These are phyloP conservation scores for Scheffersomyces stambukii DNA, from an alignment of 1,139 yeast species.

Conservation along the genomic window DNA sequence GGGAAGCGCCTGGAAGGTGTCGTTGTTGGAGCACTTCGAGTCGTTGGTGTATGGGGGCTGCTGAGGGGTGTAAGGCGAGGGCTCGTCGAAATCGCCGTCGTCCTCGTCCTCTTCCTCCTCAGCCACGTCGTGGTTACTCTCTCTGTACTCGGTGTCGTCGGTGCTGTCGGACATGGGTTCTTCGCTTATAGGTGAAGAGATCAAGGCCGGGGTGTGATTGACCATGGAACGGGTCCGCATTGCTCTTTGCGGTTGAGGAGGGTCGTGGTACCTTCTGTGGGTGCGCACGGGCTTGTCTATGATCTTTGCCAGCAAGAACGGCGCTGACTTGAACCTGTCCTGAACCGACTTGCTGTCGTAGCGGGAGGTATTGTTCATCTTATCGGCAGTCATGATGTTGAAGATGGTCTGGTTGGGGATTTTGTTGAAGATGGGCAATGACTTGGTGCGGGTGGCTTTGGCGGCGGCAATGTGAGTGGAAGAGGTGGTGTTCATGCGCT, in stretches of 20 bases:
- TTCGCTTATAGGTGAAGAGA: slow-evolving; percentile 41
- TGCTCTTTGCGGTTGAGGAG: slow-evolving; percentile 36
- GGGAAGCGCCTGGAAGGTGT: slow-evolving; percentile 26
- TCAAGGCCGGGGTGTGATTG: slow-evolving; percentile 24
- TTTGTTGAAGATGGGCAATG: slow-evolving; percentile 52
- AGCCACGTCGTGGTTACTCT: slow-evolving; percentile 15
- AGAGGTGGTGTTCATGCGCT: slow-evolving; percentile 4
- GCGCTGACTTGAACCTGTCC: slow-evolving; percentile 47
- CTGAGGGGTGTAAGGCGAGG: slow-evolving; percentile 43
- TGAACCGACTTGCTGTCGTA: slow-evolving; percentile 42
- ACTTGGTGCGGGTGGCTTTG: slow-evolving; percentile 64
- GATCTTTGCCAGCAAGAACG: slow-evolving; percentile 39
- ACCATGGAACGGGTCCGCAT: slow-evolving; percentile 44
- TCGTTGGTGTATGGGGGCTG: slow-evolving; percentile 28
- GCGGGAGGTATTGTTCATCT: slow-evolving; percentile 33
- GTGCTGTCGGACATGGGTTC: slow-evolving; percentile 29
- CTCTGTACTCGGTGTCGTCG: slow-evolving; percentile 33
- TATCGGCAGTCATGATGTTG: slow-evolving; percentile 42
- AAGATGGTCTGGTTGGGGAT: slow-evolving; percentile 39
- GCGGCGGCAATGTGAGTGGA: slow-evolving; percentile 23
- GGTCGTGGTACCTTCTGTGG: slow-evolving; percentile 9
- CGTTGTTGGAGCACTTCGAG: slow-evolving; percentile 2
- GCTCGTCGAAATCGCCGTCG: slow-evolving; percentile 20
- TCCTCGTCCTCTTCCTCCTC: slow-evolving; percentile 9
- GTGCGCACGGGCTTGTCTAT: slow-evolving; percentile 32